These are phyloP conservation scores for Opeltia flavorubescens DNA, from an alignment of 495 filamentous ascomycete species.

Conservation along the genomic window DNA sequence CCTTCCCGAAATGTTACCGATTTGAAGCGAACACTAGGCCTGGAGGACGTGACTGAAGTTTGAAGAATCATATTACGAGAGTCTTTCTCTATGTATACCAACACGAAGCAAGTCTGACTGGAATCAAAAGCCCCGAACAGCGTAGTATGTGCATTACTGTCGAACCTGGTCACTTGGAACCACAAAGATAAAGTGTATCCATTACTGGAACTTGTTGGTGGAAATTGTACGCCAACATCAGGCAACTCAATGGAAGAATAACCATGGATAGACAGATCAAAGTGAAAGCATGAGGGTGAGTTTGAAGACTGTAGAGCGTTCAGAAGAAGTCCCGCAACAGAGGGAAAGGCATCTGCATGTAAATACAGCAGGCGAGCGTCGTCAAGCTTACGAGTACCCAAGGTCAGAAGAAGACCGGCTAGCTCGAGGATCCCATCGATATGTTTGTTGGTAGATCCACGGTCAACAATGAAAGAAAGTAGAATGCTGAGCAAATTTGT, in stretches of 20 bases:
- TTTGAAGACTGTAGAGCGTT: constrained; percentile 56
- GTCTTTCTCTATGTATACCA: constrained; percentile 88
- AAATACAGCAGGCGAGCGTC: constrained; percentile 68
- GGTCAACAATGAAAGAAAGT: constrained; percentile 52
- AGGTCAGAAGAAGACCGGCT: constrained; percentile 40
- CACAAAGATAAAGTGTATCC: constrained; percentile 86
- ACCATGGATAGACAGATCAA: constrained; percentile 79
- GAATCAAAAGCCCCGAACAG: constrained; percentile 91
- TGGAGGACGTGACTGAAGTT: constrained; percentile 74
- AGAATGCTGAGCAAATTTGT: constrained; percentile 63
- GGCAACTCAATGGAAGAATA: constrained; percentile 80
- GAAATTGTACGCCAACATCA: constrained; percentile 68
- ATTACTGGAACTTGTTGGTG: constrained; percentile 49
- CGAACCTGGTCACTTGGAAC: constrained; percentile 78
- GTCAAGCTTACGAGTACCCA: constrained; percentile 61
- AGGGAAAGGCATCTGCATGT: constrained; percentile 42
- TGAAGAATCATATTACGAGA: constrained; percentile 93
- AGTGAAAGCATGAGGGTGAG: constrained; percentile 74
- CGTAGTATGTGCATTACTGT: constrained; percentile 74
- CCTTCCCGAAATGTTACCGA: constrained; percentile 56
- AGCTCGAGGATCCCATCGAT: constrained; percentile 44
- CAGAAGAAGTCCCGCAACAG: constrained; percentile 59
- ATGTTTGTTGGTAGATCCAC: constrained; percentile 26
- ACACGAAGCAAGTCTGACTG: constrained; percentile 83
- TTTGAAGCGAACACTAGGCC: constrained; percentile 88